Base-by-base conservation (phyloP, 257 asterid genomes). In the Verbascum thapsus region DNA sequence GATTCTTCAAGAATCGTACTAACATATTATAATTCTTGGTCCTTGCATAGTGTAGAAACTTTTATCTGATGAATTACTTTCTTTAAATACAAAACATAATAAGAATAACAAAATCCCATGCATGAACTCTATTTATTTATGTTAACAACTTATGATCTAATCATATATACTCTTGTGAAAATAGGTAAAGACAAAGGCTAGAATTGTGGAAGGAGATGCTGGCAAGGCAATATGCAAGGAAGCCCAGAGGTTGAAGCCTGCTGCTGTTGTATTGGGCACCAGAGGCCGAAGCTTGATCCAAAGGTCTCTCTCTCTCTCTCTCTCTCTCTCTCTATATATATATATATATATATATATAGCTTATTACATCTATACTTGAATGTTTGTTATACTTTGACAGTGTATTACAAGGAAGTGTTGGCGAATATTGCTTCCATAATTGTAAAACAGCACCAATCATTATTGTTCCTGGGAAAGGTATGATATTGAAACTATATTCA, bases 131-230 rank as follows among this genome's bases (percentile, higher is more conserved):
- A 30, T 23, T 23, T 17, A 26, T 23, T 35, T 12, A 13, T 49
- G 13, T 39, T 40, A 10, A 17, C 6, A n/a, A 4, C 42, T 61
- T 5, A 3, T 8, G 52, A 67, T n/a, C 47, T 55, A 61, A 58
- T 53, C 3, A 10, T 22, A 12, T 18, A 15, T 2, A 12, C 49
- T 10, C 61, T 12, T 68, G 10, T 58, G 17, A 47, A 59, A 61
- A 72, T 69, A 92, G 99, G 91, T 85, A 41, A 82, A 23, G 72
- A 60, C 96, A 3, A 72, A 63, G 74, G 96, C 97, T 55, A 78
- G 96, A 77, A 89, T 92, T 42, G 96, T 89, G 71, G 96, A 92
- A 83, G 99, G 99, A 70, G 97, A 92, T 63, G 88, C 91, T 5
- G 99, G 96, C 47, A 88, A 87, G 72, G 86, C 77, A 17, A 87